Base-by-base conservation (phyloP, 805 yeast species). In the Candida sakaeoensis region DNA sequence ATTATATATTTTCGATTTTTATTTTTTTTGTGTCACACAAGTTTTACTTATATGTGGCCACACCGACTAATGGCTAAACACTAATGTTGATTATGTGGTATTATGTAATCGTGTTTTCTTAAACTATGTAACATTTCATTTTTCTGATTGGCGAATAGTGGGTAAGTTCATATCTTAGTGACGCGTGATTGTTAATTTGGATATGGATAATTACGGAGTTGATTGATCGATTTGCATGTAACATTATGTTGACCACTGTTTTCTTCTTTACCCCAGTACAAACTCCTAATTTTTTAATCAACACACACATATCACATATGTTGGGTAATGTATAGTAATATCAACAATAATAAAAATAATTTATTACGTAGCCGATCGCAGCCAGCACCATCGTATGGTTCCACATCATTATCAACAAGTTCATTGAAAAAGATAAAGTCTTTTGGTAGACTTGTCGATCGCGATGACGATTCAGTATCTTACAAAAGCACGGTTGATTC, bases 401-500 rank as follows among this genome's bases (percentile, higher is more conserved):
- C 32, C 3, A 28, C 33, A 23, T 31, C 33, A 21, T 31, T 30
- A 9, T 28, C 41, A 8, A 21, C 43, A 8, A 23, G 22, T 5
- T 18, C 32, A 16, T n/a, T 38, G 14, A 29, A 28, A 8, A 29
- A 25, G 18, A 28, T 27, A 9, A 35, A 28, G 26, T 40, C 43
- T 3, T 29, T 36, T 8, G 36, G 33, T 19, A 35, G n/a, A n/a
- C n/a, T n/a, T 13, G 29, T 5, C n/a, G 15, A 13, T 26, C 14
- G 29, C n/a, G n/a, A 5, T 13, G n/a, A 10, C 9, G 15, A 9
- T 26, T 13, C 12, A 8, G 26, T 13, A 26, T 26, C 29, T 10
- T 10, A 26, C 15, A 12, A 21, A 9, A 21, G 19, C 36, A 23
- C 43, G 54, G 43, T 43, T 29, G 42, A 36, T 4, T 42, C 52